phyloP scores from a whole-genome alignment of 108 stramenopile genomes.

The Epithemia pelagica region DNA sequence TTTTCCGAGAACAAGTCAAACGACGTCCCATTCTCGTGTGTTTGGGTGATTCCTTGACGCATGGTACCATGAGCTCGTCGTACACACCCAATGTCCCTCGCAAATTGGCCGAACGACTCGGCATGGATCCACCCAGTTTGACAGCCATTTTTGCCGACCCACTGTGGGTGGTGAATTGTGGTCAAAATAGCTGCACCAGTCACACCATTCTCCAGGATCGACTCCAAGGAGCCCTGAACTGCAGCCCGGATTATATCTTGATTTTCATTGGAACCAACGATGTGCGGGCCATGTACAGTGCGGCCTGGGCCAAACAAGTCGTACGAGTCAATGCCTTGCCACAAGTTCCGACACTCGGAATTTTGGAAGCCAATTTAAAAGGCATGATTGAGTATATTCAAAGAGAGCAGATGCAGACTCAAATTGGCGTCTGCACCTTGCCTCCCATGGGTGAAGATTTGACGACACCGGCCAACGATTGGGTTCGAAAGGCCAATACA shows the following conservation, averaged over 20 bases:
- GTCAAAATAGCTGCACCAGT: conserved; percentile 19
- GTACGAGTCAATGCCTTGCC: conserved; percentile 14
- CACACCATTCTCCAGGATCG: conserved; percentile 18
- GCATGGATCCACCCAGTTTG: conserved; percentile 3
- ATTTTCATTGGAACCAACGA: conserved; percentile 34
- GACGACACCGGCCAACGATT: not conserved
- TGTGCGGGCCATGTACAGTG: conserved; percentile 9
- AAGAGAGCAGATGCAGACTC: not conserved
- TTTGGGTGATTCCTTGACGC: conserved; percentile 20
- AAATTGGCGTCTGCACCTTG: conserved; percentile 28
- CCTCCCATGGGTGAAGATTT: conserved; percentile 35
- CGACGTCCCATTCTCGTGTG: conserved; percentile 14
- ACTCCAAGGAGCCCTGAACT: conserved; percentile 10
- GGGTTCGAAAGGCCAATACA: conserved; percentile 11
- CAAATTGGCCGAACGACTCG: not conserved
- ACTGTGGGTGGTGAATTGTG: conserved; percentile 18
- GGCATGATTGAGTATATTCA: conserved; percentile 10
- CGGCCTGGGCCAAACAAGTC: conserved; percentile 4
- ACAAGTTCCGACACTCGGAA: conserved; percentile 14
- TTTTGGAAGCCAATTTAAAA: conserved; percentile 8
- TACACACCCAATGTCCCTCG: conserved; percentile 6
- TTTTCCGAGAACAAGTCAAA: not conserved
- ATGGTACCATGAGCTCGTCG: conserved; percentile 4
- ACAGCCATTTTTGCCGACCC: conserved; percentile 6
- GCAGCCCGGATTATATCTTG: conserved; percentile 23